Evolutionary conservation across 108 stramenopile species (phyloP).

Genomic region (Fragilariopsis cylindrus): DNA sequence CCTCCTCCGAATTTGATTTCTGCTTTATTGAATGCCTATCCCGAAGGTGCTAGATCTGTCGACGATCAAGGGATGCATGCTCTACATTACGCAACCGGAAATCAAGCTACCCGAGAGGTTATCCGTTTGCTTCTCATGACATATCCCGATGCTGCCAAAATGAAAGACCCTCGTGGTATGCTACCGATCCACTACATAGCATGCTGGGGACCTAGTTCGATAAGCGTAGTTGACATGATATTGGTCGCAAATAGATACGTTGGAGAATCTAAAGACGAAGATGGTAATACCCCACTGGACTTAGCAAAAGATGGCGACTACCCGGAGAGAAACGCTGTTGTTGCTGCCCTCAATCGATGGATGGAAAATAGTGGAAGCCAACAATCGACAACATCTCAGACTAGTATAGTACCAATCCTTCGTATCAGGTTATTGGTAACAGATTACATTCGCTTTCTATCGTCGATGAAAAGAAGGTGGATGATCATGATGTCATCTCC

Average conservation of each 20-base stretch:
- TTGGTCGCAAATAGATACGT: constrained; percentile 68
- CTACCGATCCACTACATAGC: constrained; percentile 81
- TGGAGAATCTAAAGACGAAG: constrained; percentile 52
- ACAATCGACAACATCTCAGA: neutral
- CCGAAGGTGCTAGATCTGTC: constrained; percentile 57
- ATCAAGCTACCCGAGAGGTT: constrained; percentile 65
- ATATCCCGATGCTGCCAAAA: constrained; percentile 67
- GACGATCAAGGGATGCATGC: constrained; percentile 87
- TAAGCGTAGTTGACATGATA: constrained; percentile 73
- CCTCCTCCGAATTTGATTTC: constrained; percentile 64
- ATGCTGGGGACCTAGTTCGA: constrained; percentile 72
- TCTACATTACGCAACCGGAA: constrained; percentile 85
- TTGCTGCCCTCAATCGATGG: constrained; percentile 45
- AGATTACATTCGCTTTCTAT: neutral
- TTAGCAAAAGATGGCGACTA: constrained; percentile 71
- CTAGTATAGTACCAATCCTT: neutral
- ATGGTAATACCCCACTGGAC: constrained; percentile 72
- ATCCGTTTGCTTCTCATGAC: constrained; percentile 65
- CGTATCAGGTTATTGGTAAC: constrained; percentile 11
- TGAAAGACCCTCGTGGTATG: constrained; percentile 77
- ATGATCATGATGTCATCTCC: constrained; percentile 1
- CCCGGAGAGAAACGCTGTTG: constrained; percentile 44
- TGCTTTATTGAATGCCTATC: constrained; percentile 62
- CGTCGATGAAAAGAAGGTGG: constrained; percentile 9
- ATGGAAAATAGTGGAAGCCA: neutral